Evolutionary conservation across 1,284 basidiomycete genomes (phyloP), one percentile per base, ranked within the genome.

Genomic region (Heimioporus punctisporus): DNA sequence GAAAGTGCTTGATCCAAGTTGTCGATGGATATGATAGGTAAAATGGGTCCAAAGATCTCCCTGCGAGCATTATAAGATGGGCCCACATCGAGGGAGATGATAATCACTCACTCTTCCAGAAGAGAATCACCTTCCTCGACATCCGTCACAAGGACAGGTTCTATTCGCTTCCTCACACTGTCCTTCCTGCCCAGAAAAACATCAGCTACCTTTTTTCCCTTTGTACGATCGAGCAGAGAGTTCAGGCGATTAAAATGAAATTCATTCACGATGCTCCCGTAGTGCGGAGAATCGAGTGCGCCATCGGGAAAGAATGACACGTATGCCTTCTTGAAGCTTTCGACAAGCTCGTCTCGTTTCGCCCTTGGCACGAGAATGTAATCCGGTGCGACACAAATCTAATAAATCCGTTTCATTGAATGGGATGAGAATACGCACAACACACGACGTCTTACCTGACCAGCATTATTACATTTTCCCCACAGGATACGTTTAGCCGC

Each of bases 41-140:
- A 67, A 23, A 91, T 68, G 1, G 89, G 88, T 0, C 86, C 90
- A 65, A 92, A 89, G 15, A 86, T 72, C 66, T 90, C 87, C 48
- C 82, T 84, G 57, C 11, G 19, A 19, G 19, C 24, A 25, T 17
- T 25, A 21, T 21, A 17, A 23, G 11, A 21, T 41, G 39, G 23
- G 17, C 41, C 14, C 23, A 15, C 24, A 12, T 25, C 34, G 39
- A 5, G 12, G 17, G 39, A 39, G 44, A 8, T 8, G 28, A 42
- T 4, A 17, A 30, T 40, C 14, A 31, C 68, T 34, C 26, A 69
- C 67, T 69, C 67, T 56, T 68, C 63, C n/a, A 71, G 5, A 23
- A 69, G 44, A 3, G 65, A 40, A 48, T 72, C 67, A 2, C 47
- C 56, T 0, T 47, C 59, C 40, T 56, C 31, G 11, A 72, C 59